Percentiles rank a stretch among this genome's conserved stretches.
Conservation (phyloP, 352 stramenopile species). For the Blastocystis sp. region DNA sequence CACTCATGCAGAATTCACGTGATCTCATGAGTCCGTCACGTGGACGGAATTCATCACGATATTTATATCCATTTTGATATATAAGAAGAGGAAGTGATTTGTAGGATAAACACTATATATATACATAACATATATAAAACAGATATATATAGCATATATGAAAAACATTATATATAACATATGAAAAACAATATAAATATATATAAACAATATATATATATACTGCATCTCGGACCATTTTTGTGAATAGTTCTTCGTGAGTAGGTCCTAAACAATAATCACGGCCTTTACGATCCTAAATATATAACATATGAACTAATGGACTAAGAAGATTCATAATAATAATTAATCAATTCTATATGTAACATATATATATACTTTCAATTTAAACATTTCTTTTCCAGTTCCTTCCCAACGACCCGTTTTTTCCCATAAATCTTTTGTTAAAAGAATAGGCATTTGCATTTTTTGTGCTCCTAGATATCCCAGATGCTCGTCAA, state of each 20-base stretch:
- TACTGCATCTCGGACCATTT: constrained; percentile 14
- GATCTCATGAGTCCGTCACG: constrained; percentile 4
- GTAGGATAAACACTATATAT: no score
- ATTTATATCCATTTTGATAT: constrained; percentile 27
- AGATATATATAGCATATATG: no score
- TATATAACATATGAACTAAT: no score
- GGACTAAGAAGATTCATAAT: no score
- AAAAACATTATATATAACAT: no score
- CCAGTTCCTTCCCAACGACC: constrained; percentile 10
- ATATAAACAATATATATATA: neutral
- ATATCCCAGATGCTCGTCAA: constrained; percentile 2
- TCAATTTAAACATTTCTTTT: constrained; percentile 29
- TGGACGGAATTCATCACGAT: constrained; percentile 15
- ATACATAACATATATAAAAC: no score
- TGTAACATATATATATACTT: no score
- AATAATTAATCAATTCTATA: no score
- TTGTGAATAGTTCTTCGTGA: constrained; percentile 32
- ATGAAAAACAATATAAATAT: constrained; percentile 8
- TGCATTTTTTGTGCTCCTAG: constrained; percentile 35
- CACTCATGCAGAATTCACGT: constrained; percentile 32
- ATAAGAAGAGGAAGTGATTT: constrained; percentile 28
- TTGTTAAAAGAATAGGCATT: constrained; percentile 24
- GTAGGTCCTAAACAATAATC: constrained; percentile 34
- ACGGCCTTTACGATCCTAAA: constrained; percentile 27
- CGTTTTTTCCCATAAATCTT: constrained; percentile 8